These are phyloP conservation scores for Paxillus rubicundulus DNA, from an alignment of 768 basidiomycete species.

Conservation along the genomic window DNA sequence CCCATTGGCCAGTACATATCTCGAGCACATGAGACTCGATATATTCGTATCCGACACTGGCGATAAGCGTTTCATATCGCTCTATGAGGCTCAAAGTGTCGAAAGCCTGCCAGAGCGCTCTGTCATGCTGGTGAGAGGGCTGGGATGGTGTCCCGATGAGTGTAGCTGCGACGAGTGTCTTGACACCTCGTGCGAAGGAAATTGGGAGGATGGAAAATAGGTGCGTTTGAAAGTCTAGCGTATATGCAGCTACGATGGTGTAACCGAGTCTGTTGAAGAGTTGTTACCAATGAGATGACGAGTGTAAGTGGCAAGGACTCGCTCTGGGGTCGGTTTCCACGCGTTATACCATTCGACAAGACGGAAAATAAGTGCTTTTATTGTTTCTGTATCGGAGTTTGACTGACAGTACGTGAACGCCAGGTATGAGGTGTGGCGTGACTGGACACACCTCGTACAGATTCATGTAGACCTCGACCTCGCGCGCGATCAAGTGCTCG, in stretches of 20 bases:
- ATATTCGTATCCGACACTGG: conserved; percentile 80
- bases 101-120: conserved; percentile 55
- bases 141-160: conserved; percentile 31
- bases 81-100: conserved; percentile 74
- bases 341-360: conserved; percentile 70
- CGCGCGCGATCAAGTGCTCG: conserved; percentile 57
- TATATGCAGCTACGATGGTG: conserved; percentile 60
- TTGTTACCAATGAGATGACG: neutral
- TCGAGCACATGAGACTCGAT: conserved; percentile 73
- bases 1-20: conserved; percentile 70
- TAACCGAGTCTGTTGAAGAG: conserved; percentile 51
- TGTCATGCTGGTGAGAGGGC: conserved; percentile 31
- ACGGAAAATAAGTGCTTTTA: conserved; percentile 55
- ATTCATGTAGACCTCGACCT: conserved; percentile 56
- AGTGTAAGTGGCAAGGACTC: conserved; percentile 22
- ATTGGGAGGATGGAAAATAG: conserved; percentile 71
- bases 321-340: conserved; percentile 74
- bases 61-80: conserved; percentile 80
- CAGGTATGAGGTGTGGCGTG: neutral
- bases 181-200: conserved; percentile 65
- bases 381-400: conserved; percentile 44
- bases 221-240: conserved; percentile 68
- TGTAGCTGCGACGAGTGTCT: conserved; percentile 59
- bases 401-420: conserved; percentile 32
- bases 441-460: conserved; percentile 56